Conservation (phyloP, 2,329 filamentous ascomycete species). For the Capronia americana region DNA sequence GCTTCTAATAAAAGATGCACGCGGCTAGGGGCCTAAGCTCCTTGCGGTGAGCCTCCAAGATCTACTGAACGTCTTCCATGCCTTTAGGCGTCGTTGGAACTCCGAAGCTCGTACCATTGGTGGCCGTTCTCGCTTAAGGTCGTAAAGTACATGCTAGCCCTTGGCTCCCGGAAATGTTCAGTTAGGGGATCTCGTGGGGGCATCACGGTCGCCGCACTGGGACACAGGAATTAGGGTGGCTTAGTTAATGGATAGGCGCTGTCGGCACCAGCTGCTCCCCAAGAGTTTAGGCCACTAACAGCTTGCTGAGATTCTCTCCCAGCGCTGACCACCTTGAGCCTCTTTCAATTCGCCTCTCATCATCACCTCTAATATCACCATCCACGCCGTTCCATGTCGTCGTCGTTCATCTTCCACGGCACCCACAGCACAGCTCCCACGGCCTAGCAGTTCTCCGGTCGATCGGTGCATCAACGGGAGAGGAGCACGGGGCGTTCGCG, state of each 20-base stretch:
- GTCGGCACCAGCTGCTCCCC: slow-evolving; percentile 2
- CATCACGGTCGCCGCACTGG: neutral
- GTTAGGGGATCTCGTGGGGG: slow-evolving; percentile 6
- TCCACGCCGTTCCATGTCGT: neutral
- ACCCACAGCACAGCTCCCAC: neutral
- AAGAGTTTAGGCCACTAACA: slow-evolving; percentile 8
- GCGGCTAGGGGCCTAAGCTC: slow-evolving; percentile 2
- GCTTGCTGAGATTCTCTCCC: slow-evolving; percentile 3
- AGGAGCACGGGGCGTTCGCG: neutral
- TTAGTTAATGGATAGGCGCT: slow-evolving; percentile 11
- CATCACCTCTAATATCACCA: slow-evolving; percentile 12
- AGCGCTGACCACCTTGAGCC: slow-evolving; percentile 17
- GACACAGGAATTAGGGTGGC: slow-evolving; percentile 13
- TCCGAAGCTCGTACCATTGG: slow-evolving; percentile 2
- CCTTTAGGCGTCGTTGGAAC: neutral
- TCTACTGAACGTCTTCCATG: neutral
- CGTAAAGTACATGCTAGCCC: neutral
- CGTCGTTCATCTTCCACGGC: slow-evolving; percentile 2
- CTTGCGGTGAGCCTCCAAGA: neutral
- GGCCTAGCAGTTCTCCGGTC: neutral
- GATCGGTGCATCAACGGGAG: neutral
- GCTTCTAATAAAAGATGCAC: slow-evolving; percentile 20
- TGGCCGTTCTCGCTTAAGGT: neutral
- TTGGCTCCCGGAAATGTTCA: neutral
- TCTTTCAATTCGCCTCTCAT: slow-evolving; percentile 20